A percentile compares a stretch with the other conserved stretches of the same genome.
These are phyloP conservation scores for Aspergillus glaucus DNA, from an alignment of 2,329 filamentous ascomycete genomes.

Conservation along the genomic window DNA sequence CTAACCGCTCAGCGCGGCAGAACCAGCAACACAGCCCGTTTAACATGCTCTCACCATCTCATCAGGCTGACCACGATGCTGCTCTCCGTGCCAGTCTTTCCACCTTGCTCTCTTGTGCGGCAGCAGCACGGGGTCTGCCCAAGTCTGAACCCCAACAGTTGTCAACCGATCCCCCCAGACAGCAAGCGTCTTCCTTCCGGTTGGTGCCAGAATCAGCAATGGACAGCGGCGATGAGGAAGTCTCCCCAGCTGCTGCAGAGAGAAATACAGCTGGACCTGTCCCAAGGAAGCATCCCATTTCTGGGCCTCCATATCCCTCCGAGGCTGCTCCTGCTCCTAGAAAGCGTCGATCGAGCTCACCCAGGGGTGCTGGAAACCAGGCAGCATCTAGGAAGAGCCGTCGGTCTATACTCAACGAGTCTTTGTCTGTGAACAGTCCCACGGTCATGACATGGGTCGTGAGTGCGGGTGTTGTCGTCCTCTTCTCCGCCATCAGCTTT, in stretches of 20 bases:
- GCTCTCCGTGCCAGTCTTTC: slow-evolving; percentile 89
- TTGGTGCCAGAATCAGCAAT: slow-evolving; percentile 57
- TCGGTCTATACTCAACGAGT: slow-evolving; percentile 23
- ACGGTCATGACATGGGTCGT: slow-evolving; percentile 62
- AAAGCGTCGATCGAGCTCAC: slow-evolving; percentile 30
- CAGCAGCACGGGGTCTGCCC: slow-evolving; percentile 74
- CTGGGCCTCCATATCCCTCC: slow-evolving; percentile 10
- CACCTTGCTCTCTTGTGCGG: slow-evolving; percentile 88
- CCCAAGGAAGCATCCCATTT: slow-evolving; percentile 14
- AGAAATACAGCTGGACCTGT: slow-evolving; percentile 12
- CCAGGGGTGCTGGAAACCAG: slow-evolving; percentile 34
- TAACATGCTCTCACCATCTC: slow-evolving; percentile 66
- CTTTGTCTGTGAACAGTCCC: slow-evolving; percentile 42
- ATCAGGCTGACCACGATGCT: slow-evolving; percentile 85
- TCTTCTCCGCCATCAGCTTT: slow-evolving; percentile 59
- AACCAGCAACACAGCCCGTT: slow-evolving; percentile 50
- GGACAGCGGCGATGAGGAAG: slow-evolving; percentile 34
- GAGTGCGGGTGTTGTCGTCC: slow-evolving; percentile 58
- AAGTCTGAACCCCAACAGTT: slow-evolving; percentile 46
- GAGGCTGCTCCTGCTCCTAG: slow-evolving; percentile 11
- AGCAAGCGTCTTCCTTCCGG: slow-evolving; percentile 49
- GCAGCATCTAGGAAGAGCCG: slow-evolving; percentile 31
- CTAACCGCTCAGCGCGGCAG: slow-evolving; percentile 26
- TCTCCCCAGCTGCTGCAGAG: slow-evolving; percentile 14
- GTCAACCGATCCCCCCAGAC: slow-evolving; percentile 19